A percentile compares a stretch with the other conserved stretches of the same genome.
Conservation (phyloP, 305 asterid genomes). For the Fraxinus greggii region DNA sequence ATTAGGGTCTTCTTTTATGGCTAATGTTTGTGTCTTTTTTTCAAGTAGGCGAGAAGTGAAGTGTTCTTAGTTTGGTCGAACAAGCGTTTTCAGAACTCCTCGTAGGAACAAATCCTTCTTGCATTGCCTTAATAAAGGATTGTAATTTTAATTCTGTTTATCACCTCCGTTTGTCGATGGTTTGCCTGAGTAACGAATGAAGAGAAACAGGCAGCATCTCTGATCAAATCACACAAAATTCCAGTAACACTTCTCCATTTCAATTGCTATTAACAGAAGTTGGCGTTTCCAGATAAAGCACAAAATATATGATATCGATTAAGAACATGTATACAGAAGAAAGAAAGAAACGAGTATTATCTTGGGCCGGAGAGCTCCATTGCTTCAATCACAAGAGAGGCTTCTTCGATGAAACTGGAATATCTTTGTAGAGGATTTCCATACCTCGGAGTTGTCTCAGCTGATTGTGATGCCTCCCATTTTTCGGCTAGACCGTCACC, state of each 20-base stretch:
- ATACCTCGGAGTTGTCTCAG: conserved; percentile 47
- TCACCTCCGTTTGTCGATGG: neutral
- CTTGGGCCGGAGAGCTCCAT: conserved; percentile 96
- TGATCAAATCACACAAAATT: neutral
- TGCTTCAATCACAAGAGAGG: conserved; percentile 76
- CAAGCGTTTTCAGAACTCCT: neutral
- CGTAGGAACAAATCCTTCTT: neutral
- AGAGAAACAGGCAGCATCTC: neutral
- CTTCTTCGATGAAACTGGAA: conserved; percentile 72
- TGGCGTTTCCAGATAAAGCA: conserved; percentile 14
- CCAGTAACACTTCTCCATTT: neutral
- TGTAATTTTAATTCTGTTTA: neutral
- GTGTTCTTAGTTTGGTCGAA: neutral
- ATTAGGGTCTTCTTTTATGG: conserved; percentile 31
- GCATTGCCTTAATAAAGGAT: neutral
- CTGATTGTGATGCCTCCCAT: conserved; percentile 86
- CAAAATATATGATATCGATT: neutral
- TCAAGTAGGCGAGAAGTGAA: neutral
- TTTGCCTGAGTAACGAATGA: too few species aligned
- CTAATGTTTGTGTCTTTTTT: neutral
- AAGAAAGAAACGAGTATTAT: conserved; percentile 36
- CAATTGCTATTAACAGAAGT: conserved; percentile 43
- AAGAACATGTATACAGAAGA: neutral
- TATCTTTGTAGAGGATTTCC: conserved; percentile 64
- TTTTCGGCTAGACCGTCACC: conserved; percentile 88